phyloP scores from a whole-genome alignment of 2,329 filamentous ascomycete species.

The Penicillium sp. region DNA sequence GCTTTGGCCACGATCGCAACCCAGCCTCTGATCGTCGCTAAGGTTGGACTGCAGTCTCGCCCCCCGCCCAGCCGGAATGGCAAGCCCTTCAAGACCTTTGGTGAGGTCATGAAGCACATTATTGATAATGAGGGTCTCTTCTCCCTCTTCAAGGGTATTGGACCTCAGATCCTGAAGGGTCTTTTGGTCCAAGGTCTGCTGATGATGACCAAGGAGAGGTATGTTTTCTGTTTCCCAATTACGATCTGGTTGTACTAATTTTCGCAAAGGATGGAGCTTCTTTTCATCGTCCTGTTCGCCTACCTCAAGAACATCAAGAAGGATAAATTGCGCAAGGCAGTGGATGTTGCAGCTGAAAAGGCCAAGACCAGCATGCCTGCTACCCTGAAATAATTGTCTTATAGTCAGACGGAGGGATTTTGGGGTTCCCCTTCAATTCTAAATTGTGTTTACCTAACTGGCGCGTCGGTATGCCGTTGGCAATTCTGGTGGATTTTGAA shows the following conservation, averaged over 20 bases:
- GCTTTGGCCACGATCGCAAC: slow-evolving; percentile 85
- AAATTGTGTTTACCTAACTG: slow-evolving; percentile 12
- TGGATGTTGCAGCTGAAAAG: slow-evolving; percentile 61
- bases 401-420: slow-evolving; percentile 9
- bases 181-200: slow-evolving; percentile 89
- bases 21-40: slow-evolving; percentile 94
- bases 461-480: slow-evolving; percentile 14
- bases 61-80: slow-evolving; percentile 80
- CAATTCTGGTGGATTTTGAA: slow-evolving; percentile 6
- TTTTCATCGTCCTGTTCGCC: slow-evolving; percentile 81
- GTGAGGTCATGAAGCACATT: slow-evolving; percentile 94
- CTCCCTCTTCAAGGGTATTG: slow-evolving; percentile 95
- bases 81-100: slow-evolving; percentile 88
- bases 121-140: slow-evolving; percentile 77
- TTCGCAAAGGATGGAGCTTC: slow-evolving; percentile 68
- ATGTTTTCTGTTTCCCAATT: slow-evolving; percentile 18
- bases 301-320: slow-evolving; percentile 71
- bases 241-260: slow-evolving; percentile 10
- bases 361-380: slow-evolving; percentile 53
- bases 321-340: slow-evolving; percentile 66
- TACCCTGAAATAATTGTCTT: slow-evolving; percentile 44
- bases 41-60: slow-evolving; percentile 92
- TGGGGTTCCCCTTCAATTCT: slow-evolving; percentile 3
- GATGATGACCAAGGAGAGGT: slow-evolving; percentile 99
- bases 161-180: slow-evolving; percentile 88